Conservation (phyloP, 768 basidiomycete genomes). For the Rhodotorula sphaerocarpa region DNA sequence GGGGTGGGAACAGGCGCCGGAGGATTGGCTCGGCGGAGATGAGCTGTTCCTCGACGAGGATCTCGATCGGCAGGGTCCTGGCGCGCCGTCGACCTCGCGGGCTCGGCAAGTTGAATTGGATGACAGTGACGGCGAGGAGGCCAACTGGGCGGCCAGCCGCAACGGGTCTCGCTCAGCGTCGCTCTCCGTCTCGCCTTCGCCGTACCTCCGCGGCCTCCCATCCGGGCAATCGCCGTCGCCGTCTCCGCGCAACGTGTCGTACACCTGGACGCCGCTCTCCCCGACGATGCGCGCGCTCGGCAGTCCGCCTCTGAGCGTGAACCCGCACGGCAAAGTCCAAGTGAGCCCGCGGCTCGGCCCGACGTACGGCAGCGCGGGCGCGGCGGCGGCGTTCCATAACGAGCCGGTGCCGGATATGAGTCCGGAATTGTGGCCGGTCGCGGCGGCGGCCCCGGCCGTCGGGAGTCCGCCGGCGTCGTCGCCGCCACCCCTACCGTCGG, state of each 20-base stretch:
- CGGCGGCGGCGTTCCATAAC: background rate
- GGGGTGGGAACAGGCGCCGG: conserved; percentile 19
- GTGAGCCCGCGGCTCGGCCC: conserved; percentile 29
- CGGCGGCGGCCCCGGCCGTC: background rate
- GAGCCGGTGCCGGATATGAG: conserved; percentile 27
- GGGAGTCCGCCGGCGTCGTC: background rate
- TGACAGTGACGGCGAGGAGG: background rate
- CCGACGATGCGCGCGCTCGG: conserved; percentile 9
- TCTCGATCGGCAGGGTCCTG: background rate
- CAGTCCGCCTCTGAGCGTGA: background rate
- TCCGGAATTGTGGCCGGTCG: conserved; percentile 21
- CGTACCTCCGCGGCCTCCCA: conserved; percentile 11
- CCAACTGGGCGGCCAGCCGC: background rate
- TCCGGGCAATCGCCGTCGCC: conserved; percentile 7
- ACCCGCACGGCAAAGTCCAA: conserved; percentile 19
- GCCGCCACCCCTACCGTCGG: background rate
- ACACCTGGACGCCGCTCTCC: conserved; percentile 15
- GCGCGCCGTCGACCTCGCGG: background rate
- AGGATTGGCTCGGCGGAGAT: conserved; percentile 19
- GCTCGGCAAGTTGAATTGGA: background rate
- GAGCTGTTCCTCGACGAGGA: conserved; percentile 23
- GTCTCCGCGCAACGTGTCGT: background rate
- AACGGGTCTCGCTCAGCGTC: background rate
- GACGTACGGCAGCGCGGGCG: conserved; percentile 17
- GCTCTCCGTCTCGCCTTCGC: conserved; percentile 25